These are phyloP conservation scores for Coelastrella sp. DNA, from an alignment of 139 green algal species.

Conservation along the genomic window DNA sequence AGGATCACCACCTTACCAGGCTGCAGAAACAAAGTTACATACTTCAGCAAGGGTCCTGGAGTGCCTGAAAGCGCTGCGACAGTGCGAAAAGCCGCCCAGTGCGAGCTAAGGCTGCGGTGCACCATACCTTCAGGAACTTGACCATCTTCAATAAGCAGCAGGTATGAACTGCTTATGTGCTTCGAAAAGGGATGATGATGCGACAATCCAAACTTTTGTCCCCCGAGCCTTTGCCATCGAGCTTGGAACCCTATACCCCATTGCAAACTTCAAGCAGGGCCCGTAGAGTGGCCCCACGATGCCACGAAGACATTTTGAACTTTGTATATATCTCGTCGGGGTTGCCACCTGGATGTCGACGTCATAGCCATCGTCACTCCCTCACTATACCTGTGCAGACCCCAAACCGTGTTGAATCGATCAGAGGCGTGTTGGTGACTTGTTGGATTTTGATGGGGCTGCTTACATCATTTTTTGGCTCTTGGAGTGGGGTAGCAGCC, in stretches of 20 bases:
- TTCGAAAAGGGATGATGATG: neutral
- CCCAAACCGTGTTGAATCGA: too few species aligned
- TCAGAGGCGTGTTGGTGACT: too few species aligned
- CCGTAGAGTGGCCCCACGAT: too few species aligned
- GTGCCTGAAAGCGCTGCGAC: neutral
- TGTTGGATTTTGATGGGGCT: neutral
- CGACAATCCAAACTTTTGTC: neutral
- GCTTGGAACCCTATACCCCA: neutral
- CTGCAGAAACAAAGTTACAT: constrained; percentile 51
- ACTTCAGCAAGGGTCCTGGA: neutral
- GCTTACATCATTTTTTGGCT: constrained; percentile 1
- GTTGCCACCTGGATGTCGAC: too few species aligned
- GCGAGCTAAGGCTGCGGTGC: neutral
- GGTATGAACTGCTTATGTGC: neutral
- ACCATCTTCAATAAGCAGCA: constrained; percentile 68
- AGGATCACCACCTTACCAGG: constrained; percentile 92
- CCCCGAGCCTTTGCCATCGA: neutral
- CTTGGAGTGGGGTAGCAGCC: neutral
- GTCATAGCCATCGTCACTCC: too few species aligned
- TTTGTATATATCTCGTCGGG: too few species aligned
- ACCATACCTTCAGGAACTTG: constrained; percentile 84
- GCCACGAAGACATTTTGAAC: too few species aligned
- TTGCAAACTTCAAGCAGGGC: too few species aligned
- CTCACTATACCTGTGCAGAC: too few species aligned
- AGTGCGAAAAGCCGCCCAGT: constrained; percentile 16